A percentile compares a stretch with the other conserved stretches of the same genome.
These are phyloP conservation scores for Bacterosira constricta DNA, from an alignment of 108 stramenopile genomes.

Conservation along the genomic window DNA sequence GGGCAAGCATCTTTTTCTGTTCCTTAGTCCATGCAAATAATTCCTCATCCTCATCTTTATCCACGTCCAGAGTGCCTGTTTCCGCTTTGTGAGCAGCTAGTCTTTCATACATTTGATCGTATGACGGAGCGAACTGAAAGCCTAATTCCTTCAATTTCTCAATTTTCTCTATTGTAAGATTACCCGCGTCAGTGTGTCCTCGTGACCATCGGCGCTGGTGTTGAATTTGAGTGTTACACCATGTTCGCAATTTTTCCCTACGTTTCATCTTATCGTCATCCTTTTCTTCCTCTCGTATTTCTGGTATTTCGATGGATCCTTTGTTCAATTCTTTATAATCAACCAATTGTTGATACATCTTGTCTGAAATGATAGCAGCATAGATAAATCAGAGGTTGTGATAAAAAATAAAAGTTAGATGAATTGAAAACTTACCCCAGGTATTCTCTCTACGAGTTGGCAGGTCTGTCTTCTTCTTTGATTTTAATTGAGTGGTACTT, in stretches of 20 bases:
- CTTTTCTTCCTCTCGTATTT: background rate
- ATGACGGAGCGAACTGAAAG: background rate
- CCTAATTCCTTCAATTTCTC: background rate
- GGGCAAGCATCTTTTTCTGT: background rate
- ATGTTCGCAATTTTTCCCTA: background rate
- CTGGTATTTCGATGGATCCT: background rate
- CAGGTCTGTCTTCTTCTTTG: too few relatives aligned
- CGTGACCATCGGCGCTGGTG: background rate
- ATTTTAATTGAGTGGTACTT: too few relatives aligned
- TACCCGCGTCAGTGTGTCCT: background rate
- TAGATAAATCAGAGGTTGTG: too few relatives aligned
- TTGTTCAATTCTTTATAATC: background rate
- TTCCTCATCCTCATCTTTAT: background rate
- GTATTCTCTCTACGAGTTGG: too few relatives aligned
- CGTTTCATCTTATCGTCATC: background rate
- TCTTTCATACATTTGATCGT: background rate
- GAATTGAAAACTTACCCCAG: too few relatives aligned
- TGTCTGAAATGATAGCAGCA: too few relatives aligned
- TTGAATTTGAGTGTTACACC: background rate
- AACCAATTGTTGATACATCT: background rate
- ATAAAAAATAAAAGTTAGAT: too few relatives aligned
- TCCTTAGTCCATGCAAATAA: background rate
- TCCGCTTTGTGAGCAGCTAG: background rate
- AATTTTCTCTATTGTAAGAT: background rate
- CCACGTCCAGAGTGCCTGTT: background rate